Evolutionary conservation across 208 protist species (phyloP), one percentile per base, ranked within the genome.

Genomic region (Acanthamoeba quina): DNA sequence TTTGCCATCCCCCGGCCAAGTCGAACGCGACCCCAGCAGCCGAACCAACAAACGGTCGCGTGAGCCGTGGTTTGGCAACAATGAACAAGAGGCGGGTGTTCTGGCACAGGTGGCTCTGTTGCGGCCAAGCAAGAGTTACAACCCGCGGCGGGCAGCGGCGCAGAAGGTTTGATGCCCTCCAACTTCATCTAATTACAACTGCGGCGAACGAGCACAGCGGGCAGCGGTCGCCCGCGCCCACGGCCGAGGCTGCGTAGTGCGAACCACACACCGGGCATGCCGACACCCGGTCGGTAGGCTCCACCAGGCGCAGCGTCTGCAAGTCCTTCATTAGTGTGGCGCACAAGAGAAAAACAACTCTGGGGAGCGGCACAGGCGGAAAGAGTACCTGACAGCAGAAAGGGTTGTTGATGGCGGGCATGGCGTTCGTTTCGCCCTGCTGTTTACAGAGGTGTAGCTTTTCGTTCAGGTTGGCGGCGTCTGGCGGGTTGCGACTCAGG

Each of bases 381-480:
- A 31, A 5, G 13, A n/a, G 31, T 72, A 82, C 72, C 72, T 52
- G 34, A 52, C 41, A 41, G 82, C 56, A 89, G 52, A 68, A 66
- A 17, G 56, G 34, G 19, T 66, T 11, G 52, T 58, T 89, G 82
- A 89, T 89, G 82, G 64, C 15, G 56, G 41, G 52, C 19, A 49
- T 37, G n/a, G 56, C 54, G 52, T 89, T 89, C 24, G n/a, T 58
- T 44, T 89, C 82, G 29, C 6, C 44, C 3, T 66, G n/a, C 54
- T 89, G 54, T 26, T 89, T 89, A 31, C 82, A 89, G 10, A 89
- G 49, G 34, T 68, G 47, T 17, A 89, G 56, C 82, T 89, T 89
- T 64, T 89, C 54, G 54, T 68, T 89, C 34, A 89, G 13, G 26
- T 66, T 47, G 26, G 47, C 54, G 15, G 82, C 82, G 56, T 89